phyloP scores from a whole-genome alignment of 2,329 filamentous ascomycete genomes.

The Dactylellina sp. region DNA sequence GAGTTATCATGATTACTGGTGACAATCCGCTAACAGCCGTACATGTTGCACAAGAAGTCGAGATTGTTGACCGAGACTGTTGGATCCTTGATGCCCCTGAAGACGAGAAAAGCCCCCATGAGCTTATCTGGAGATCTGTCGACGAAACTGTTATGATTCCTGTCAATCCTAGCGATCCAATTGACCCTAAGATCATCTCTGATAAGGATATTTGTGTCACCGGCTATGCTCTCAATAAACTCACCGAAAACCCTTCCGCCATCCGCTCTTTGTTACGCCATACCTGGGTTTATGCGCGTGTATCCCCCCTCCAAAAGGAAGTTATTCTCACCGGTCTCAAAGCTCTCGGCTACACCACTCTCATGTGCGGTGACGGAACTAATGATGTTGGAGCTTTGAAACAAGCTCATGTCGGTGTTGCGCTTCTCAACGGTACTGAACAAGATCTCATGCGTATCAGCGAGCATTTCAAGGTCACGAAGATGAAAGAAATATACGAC shows the following conservation, averaged over 20 bases:
- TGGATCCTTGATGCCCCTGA: conserved; percentile 96
- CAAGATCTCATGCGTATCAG: conserved; percentile 92
- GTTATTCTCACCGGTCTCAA: conserved; percentile 97
- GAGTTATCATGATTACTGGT: conserved; percentile 98
- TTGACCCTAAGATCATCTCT: conserved; percentile 83
- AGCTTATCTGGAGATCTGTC: conserved; percentile 92
- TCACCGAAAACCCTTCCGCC: conserved; percentile 79
- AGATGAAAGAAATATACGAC: conserved; percentile 99
- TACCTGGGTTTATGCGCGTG: conserved; percentile 97
- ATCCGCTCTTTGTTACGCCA: conserved; percentile 83
- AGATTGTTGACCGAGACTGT: conserved; percentile 96
- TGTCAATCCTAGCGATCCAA: conserved; percentile 82
- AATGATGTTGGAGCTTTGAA: conserved; percentile 98
- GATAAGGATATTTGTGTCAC: conserved; percentile 95
- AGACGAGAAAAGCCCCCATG: conserved; percentile 80
- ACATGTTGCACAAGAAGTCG: conserved; percentile 92
- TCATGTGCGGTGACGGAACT: conserved; percentile 98
- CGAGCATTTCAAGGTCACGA: conserved; percentile 91
- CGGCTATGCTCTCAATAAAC: conserved; percentile 90
- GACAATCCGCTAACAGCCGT: conserved; percentile 97
- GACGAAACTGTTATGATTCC: conserved; percentile 88
- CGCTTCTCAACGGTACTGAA: conserved; percentile 91
- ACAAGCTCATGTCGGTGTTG: conserved; percentile 96
- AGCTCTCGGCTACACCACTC: conserved; percentile 94
- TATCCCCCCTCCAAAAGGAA: conserved; percentile 98